Conservation (phyloP, 1,284 basidiomycete genomes). For the Moesziomyces sp. region DNA sequence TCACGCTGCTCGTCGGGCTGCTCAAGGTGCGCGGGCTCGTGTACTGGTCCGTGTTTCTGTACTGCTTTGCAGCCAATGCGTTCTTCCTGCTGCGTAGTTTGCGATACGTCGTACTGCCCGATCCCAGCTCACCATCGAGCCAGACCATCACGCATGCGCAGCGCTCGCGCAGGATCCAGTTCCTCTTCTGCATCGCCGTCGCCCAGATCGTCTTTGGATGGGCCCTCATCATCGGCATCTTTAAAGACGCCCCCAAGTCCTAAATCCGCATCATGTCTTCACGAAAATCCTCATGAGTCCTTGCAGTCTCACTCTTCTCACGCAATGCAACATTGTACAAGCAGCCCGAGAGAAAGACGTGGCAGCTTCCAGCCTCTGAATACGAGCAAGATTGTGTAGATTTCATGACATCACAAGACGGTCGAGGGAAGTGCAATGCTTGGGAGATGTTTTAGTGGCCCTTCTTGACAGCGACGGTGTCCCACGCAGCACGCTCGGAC, state of each 20-base stretch:
- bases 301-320: too few species aligned
- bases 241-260: conserved; percentile 15
- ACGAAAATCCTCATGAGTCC: too few species aligned
- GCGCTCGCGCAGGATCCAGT: conserved; percentile 81
- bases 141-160: conserved; percentile 82
- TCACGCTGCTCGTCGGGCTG: conserved; percentile 58
- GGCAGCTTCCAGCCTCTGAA: too few species aligned
- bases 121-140: conserved; percentile 69
- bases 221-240: conserved; percentile 62
- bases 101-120: conserved; percentile 87
- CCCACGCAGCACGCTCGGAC: conserved; percentile 84
- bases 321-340: too few species aligned
- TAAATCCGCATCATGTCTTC: background rate
- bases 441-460: conserved; percentile 23
- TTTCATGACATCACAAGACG: too few species aligned
- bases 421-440: too few species aligned
- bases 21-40: conserved; percentile 71
- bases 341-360: too few species aligned
- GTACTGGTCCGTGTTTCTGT: conserved; percentile 80
- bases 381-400: too few species aligned
- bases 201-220: conserved; percentile 74
- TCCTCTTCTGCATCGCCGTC: conserved; percentile 79
- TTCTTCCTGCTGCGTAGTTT: conserved; percentile 85
- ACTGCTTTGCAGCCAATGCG: conserved; percentile 86
- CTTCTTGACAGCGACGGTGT: conserved; percentile 72